phyloP scores from a whole-genome alignment of 345 rosid genomes.

The Anastatica hierochuntica region DNA sequence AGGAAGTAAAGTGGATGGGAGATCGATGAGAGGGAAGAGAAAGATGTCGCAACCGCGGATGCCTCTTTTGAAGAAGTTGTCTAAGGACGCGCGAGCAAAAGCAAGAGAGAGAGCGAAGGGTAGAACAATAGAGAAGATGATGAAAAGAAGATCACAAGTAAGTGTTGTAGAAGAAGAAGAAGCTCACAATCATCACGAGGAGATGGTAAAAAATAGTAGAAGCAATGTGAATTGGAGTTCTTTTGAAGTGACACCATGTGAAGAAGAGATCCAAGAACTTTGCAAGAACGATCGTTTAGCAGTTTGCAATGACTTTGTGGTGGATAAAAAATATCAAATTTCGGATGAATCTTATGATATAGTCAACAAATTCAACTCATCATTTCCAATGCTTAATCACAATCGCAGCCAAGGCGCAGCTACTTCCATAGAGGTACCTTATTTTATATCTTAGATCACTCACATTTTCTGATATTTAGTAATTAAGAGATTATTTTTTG shows the following conservation, averaged over 20 bases:
- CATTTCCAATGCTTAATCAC: constrained; percentile 16
- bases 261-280: constrained; percentile 4
- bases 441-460: background rate
- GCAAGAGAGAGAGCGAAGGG: constrained; percentile 70
- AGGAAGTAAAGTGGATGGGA: constrained; percentile 9
- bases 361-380: constrained; percentile 8
- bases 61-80: constrained; percentile 17
- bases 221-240: constrained; percentile 2
- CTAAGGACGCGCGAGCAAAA: constrained; percentile 44
- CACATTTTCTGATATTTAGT: background rate
- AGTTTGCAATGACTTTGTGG: background rate
- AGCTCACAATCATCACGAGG: background rate
- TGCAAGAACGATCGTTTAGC: constrained; percentile 11
- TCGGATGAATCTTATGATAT: constrained; percentile 4
- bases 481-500: too few species aligned
- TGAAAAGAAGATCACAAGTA: constrained; percentile 17
- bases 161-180: constrained; percentile 10
- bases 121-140: constrained; percentile 47
- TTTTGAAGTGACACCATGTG: constrained; percentile 1
- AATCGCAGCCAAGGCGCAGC: constrained; percentile 13
- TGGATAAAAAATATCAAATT: constrained; percentile 6
- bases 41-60: constrained; percentile 14
- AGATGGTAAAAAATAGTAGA: background rate
- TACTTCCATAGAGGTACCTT: constrained; percentile 21
- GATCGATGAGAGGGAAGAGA: constrained; percentile 25